Percentiles rank a stretch among this genome's conserved stretches.
phyloP scores from a whole-genome alignment of 2,329 filamentous ascomycete genomes.

The Sporothrix brunneoviolacea region DNA sequence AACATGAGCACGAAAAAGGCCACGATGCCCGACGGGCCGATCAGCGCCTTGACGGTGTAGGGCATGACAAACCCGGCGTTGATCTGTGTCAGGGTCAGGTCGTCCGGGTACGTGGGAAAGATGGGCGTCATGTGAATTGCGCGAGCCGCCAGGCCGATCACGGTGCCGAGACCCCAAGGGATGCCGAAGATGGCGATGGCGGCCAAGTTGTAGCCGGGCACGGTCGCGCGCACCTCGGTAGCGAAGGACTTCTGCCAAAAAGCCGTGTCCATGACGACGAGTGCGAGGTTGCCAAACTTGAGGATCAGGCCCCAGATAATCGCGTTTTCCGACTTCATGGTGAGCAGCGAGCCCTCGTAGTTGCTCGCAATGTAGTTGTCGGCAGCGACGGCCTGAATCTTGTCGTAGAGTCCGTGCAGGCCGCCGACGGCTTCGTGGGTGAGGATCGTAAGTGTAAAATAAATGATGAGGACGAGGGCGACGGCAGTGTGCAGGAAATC shows the following conservation, averaged over 20 bases:
- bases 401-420: slow-evolving; percentile 30
- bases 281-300: slow-evolving; percentile 42
- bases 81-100: slow-evolving; percentile 23
- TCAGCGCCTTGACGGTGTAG: slow-evolving; percentile 27
- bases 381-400: slow-evolving; percentile 27
- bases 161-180: slow-evolving; percentile 30
- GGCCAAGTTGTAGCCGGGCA: slow-evolving; percentile 29
- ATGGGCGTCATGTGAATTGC: slow-evolving; percentile 23
- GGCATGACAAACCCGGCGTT: slow-evolving; percentile 27
- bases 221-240: slow-evolving; percentile 30
- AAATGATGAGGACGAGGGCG: slow-evolving; percentile 31
- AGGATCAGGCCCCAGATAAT: slow-evolving; percentile 37
- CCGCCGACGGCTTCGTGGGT: slow-evolving; percentile 28
- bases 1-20: slow-evolving; percentile 36
- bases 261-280: slow-evolving; percentile 45
- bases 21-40: slow-evolving; percentile 29
- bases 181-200: slow-evolving; percentile 31
- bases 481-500: slow-evolving; percentile 36
- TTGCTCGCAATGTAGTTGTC: slow-evolving; percentile 28
- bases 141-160: slow-evolving; percentile 28
- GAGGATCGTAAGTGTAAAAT: slow-evolving; percentile 29
- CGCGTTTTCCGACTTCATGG: slow-evolving; percentile 30
- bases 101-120: slow-evolving; percentile 27
- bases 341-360: slow-evolving; percentile 31
- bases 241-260: slow-evolving; percentile 47